phyloP scores from a whole-genome alignment of 176 grass and related monocot genomes.

The Eleusine coracana region DNA sequence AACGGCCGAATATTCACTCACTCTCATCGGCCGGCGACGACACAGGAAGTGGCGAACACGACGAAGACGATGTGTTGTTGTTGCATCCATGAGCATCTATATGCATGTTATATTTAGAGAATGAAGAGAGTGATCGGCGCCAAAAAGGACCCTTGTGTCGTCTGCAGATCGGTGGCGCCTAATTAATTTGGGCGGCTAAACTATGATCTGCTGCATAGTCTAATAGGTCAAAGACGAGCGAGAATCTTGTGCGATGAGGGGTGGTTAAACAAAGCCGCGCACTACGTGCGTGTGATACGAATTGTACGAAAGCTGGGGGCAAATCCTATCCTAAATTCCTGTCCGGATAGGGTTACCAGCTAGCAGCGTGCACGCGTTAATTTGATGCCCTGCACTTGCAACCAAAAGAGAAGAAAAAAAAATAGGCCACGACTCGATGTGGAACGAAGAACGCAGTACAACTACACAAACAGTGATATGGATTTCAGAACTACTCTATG shows the following conservation, averaged over 20 bases:
- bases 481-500: too few relatives aligned
- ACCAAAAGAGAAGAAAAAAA: not conserved
- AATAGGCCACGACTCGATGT: not conserved
- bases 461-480: too few relatives aligned
- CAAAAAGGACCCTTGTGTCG: conserved; percentile 39
- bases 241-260: conserved; percentile 47
- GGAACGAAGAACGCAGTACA: not conserved
- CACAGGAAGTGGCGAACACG: conserved; percentile 4
- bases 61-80: not conserved
- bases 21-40: not conserved
- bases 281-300: conserved; percentile 47
- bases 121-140: conserved; percentile 14
- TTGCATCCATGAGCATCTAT: not conserved
- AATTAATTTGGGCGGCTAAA: not conserved
- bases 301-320: conserved; percentile 25
- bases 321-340: conserved; percentile 53
- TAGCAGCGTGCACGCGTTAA: conserved; percentile 28
- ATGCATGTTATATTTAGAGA: not conserved
- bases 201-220: conserved; percentile 31
- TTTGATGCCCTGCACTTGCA: not conserved
- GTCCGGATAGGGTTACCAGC: conserved; percentile 29
- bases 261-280: conserved; percentile 28
- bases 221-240: conserved; percentile 24
- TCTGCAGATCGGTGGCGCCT: conserved; percentile 28
- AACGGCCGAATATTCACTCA: conserved; percentile 38